Evolutionary conservation across 805 yeast species (phyloP), one percentile per base, ranked within the genome.

Genomic region (Wickerhamiella azymoides): DNA sequence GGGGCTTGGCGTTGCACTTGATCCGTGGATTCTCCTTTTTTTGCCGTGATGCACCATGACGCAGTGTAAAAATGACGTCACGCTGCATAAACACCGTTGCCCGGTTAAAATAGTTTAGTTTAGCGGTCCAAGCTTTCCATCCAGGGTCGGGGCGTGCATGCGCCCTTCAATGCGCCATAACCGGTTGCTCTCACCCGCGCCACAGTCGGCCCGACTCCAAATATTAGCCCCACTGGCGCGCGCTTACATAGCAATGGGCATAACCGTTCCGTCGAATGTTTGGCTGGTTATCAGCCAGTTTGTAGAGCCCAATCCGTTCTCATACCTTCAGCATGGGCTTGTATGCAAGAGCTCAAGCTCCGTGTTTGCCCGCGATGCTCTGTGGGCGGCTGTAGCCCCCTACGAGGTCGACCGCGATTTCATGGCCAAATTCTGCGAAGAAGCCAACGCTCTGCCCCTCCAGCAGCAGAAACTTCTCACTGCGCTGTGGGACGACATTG

Each of bases 401-500:
- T 41, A 41, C 14, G 21, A 41, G 8, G 30, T 16, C n/a, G 33
- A 33, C 8, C 32, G 33, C 19, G 19, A 41, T 11, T 41, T 41
- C 16, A 37, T 32, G 38, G 14, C 13, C 14, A 37, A 28, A 7
- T 41, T 41, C 44, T 19, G 14, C n/a, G 24, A 41, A 30, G 44
- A 41, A 11, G 44, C 44, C 32, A 41, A 41, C 10, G 16, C 44
- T 2, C 44, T 41, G 25, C 38, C 35, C 2, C 18, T 10, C 24
- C 36, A 28, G 24, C 39, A 24, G 18, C 36, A 33, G 33, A 41
- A 41, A 16, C 35, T 41, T 4, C 17, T 41, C 5, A 28, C 35
- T 21, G 44, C 32, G 9, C 44, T 41, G 3, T 41, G 44, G 44
- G 44, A 41, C 16, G 44, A 41, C 35, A 41, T 41, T 14, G 37